Base-by-base conservation (phyloP, 2,329 filamentous ascomycete species). In the Periconia macrospinosa region DNA sequence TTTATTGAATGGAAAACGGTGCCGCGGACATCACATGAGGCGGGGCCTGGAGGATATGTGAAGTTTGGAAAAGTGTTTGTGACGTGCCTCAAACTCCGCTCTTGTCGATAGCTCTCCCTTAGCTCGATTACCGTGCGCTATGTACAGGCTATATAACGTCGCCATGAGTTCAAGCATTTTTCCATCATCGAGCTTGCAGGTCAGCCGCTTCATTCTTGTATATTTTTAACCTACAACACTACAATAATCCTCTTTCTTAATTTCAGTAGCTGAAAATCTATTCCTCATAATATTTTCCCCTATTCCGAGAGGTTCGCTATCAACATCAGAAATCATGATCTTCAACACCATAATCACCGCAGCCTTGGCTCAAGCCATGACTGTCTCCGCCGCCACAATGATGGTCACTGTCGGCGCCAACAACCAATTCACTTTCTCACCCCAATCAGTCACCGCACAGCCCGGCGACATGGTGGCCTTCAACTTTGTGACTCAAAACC, bases 331-430 rank as follows among this genome's bases (percentile, higher is more conserved):
- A 56, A 65, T 42, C n/a, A 68, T 68, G 66, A 54, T 62, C 45
- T 61, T 67, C 51, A 61, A 50, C 30, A 63, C 41, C 43, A 56
- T 68, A 44, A 30, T 65, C 44, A 49, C 46, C 23, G 60, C 56
- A 23, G 62, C 53, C 47, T 58, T 67, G 41, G 59, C 64, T 46
- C 66, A 68, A 55, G 62, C 58, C 55, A 53, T 63, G 54, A 53
- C 58, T 8, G 63, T 52, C 17, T 66, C 58, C n/a, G 64, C 66
- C 41, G 66, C 64, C 33, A 66, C 62, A 8, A 68, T 67, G 64
- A 56, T 58, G 55, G 66, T 68, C 49, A 67, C 66, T 9, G 66
- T 68, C 23, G 66, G 60, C n/a, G 62, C 64, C 10, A 68, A 68
- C 58, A 67, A 67, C 49, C 62, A 67, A 54, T 68, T 68, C 57